Evolutionary conservation across 163 green algal genomes (phyloP).

Genomic region (Prototheca cutis): DNA sequence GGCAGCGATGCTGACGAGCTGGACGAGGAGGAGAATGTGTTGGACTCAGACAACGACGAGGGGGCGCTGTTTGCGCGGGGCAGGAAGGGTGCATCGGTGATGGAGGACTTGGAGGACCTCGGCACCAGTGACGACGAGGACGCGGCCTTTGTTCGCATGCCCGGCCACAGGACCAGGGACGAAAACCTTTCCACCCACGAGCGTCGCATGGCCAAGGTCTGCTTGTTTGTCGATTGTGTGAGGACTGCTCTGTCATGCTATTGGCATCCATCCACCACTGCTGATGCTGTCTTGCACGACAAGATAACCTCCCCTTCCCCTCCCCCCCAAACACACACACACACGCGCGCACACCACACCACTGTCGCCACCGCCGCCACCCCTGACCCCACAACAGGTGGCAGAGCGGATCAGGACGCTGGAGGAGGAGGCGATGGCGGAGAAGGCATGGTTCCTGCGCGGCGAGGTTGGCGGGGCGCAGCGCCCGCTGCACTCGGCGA

Average conservation of each 20-base stretch:
- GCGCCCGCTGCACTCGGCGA: constrained; percentile 66
- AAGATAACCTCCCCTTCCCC: constrained; percentile 5
- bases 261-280: too few relatives aligned
- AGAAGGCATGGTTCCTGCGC: constrained; percentile 66
- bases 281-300: constrained; percentile 2
- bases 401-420: constrained; percentile 3
- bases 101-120: too few relatives aligned
- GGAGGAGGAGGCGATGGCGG: constrained; percentile 56
- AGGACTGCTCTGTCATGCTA: too few relatives aligned
- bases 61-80: too few relatives aligned
- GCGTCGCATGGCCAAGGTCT: constrained; percentile 8
- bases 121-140: constrained; percentile 14
- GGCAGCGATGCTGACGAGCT: constrained; percentile 7
- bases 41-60: constrained; percentile 12
- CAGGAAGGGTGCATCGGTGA: too few relatives aligned
- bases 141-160: constrained; percentile 7
- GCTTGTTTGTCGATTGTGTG: too few relatives aligned
- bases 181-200: constrained; percentile 16
- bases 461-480: constrained; percentile 50
- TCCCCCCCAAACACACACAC: neutral
- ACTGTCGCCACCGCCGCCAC: neutral
- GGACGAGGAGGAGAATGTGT: constrained; percentile 14
- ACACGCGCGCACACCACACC: neutral
- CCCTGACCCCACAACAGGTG: too few relatives aligned
- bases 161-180: neutral